phyloP scores from a whole-genome alignment of 495 filamentous ascomycete species.

The Mytilinidion resinicola region DNA sequence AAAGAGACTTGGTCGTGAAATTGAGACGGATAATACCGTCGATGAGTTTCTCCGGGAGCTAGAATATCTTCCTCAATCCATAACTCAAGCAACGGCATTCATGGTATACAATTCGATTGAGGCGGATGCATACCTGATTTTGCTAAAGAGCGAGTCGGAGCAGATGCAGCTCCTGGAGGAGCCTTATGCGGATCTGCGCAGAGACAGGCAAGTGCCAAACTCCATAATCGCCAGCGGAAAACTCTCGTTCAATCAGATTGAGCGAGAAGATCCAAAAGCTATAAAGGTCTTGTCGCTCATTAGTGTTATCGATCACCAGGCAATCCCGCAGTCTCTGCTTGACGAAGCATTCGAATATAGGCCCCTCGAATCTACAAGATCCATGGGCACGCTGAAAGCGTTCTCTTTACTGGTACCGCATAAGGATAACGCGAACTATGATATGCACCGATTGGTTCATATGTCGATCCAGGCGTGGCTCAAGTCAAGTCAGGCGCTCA shows the following conservation, averaged over 20 bases:
- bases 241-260: slow-evolving; percentile 43
- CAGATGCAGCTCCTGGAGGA: slow-evolving; percentile 27
- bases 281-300: slow-evolving; percentile 28
- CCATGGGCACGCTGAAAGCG: neutral
- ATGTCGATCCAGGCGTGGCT: neutral
- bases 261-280: slow-evolving; percentile 13
- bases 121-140: slow-evolving; percentile 34
- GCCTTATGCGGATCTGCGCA: slow-evolving; percentile 27
- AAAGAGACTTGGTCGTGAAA: slow-evolving; percentile 33
- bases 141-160: slow-evolving; percentile 31
- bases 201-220: slow-evolving; percentile 28
- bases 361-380: neutral
- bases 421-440: neutral
- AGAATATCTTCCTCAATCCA: slow-evolving; percentile 6
- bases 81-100: slow-evolving; percentile 16
- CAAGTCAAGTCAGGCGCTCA: neutral
- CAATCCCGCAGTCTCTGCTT: slow-evolving; percentile 24
- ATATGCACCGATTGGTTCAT: neutral
- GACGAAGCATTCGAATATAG: neutral
- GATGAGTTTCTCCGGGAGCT: neutral
- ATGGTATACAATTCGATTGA: slow-evolving; percentile 1
- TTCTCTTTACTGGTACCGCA: neutral
- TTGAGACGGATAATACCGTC: neutral
- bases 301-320: slow-evolving; percentile 29
- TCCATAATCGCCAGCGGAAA: slow-evolving; percentile 40